Percentiles rank a stretch among this genome's conserved stretches.
Evolutionary conservation across 371 early-diverging fungal species (phyloP).

Genomic region (Zopfochytrium polystomum): DNA sequence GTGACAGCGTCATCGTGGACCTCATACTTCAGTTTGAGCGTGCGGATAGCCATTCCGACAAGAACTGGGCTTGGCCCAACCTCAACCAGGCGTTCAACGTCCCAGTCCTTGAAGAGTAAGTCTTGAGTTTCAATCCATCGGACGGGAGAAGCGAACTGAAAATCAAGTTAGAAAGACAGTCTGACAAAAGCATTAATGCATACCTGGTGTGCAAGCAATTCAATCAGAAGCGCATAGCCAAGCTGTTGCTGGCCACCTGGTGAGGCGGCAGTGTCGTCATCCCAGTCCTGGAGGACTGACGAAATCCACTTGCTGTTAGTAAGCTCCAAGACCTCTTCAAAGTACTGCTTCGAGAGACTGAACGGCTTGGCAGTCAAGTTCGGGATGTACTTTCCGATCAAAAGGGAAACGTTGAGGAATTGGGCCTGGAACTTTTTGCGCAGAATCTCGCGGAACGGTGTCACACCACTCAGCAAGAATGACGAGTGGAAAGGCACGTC

Average conservation of each 20-base stretch:
- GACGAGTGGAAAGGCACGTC: constrained; percentile 97
- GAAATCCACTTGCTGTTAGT: constrained; percentile 34
- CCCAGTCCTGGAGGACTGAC: constrained; percentile 81
- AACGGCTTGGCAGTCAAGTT: constrained; percentile 94
- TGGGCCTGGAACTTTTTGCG: constrained; percentile 75
- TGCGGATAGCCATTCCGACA: constrained; percentile 92
- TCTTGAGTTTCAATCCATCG: constrained; percentile 99
- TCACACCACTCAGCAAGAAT: constrained; percentile 85
- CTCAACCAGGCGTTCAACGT: constrained; percentile 86
- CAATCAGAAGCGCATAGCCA: constrained; percentile 82
- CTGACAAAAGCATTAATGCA: not conserved
- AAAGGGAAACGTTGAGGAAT: constrained; percentile 71
- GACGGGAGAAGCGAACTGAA: constrained; percentile 62
- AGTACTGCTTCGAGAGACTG: constrained; percentile 73
- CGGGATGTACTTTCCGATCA: constrained; percentile 86
- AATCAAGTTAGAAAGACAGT: constrained; percentile 2
- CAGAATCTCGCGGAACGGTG: constrained; percentile 87
- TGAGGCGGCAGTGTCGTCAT: constrained; percentile 63
- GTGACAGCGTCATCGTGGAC: constrained; percentile 92
- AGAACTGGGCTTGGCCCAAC: constrained; percentile 89
- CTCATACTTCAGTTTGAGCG: constrained; percentile 93
- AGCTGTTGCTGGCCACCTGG: constrained; percentile 80
- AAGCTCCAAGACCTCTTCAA: constrained; percentile 40
- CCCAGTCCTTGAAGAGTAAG: constrained; percentile 72
- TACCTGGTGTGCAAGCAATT: constrained; percentile 84